Base-by-base conservation (phyloP, 169 alveolate species). In the Plasmodium inui region DNA sequence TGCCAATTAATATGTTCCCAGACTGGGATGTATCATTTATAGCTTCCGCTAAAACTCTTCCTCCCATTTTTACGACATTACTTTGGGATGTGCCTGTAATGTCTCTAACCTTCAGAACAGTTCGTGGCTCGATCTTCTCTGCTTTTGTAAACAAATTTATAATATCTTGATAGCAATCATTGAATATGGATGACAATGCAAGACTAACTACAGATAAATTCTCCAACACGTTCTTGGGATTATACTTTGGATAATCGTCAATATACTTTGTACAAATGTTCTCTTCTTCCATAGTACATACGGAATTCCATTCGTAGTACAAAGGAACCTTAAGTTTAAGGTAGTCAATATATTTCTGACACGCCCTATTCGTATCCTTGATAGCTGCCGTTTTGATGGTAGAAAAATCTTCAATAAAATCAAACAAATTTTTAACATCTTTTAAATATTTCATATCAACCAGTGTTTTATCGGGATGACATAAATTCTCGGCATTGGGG, bases 171-270 rank as follows among this genome's bases (percentile, higher is more conserved):
- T 82, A 82, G 22, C 90, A 82, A 19, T 82, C 61, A 57, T 82
- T 82, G 41, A 82, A 82, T 82, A 82, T 28, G 80, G 76, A 57
- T 82, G 90, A 39, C 39, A 82, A 2, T 14, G 90, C 78, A 82
- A 82, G 90, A 28, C 90, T 72, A n/a, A 30, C 78, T n/a, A 82
- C 90, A 32, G 90, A 82, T 30, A 82, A 82, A 82, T 82, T 82
- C 10, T 32, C 37, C 72, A 82, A 57, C 12, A 82, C 90, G 26
- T 34, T 57, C 70, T 41, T 83, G 8, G 92, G 92, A 41, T 61
- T 34, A 71, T 67, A 83, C n/a, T 83, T 67, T 28, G 37, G 41
- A 70, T 34, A 70, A 41, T 83, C 82, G 4, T 32, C 70, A 67
- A 83, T 83, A 28, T 83, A 70, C 50, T 17, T 83, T 34, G 53